These are phyloP conservation scores for Chlorella sorokiniana DNA, from an alignment of 139 green algal species.

Conservation along the genomic window DNA sequence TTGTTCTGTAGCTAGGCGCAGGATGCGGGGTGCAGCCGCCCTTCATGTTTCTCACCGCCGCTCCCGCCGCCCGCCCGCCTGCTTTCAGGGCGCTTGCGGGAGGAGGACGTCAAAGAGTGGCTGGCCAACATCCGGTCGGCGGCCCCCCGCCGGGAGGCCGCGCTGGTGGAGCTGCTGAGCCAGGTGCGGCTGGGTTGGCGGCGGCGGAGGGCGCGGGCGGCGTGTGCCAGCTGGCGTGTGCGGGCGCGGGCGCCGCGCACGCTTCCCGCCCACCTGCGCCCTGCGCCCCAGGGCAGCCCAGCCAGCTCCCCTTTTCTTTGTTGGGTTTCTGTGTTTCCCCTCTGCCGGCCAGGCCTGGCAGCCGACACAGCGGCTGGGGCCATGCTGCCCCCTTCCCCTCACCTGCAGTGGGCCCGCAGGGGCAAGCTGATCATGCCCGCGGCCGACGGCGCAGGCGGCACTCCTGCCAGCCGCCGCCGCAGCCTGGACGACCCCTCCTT, in stretches of 20 bases:
- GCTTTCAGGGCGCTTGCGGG: conserved; percentile 59
- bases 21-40: no score
- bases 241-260: no score
- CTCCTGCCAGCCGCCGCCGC: background rate
- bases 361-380: no score
- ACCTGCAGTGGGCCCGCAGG: conserved; percentile 71
- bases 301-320: background rate
- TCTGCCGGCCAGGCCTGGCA: background rate
- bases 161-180: conserved; percentile 84
- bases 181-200: conserved; percentile 1
- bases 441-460: background rate
- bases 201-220: no score
- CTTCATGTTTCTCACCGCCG: background rate
- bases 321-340: background rate
- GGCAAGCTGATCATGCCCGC: conserved; percentile 38
- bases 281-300: no score
- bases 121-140: conserved; percentile 76
- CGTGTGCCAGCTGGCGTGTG: background rate
- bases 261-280: no score
- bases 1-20: no score
- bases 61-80: background rate
- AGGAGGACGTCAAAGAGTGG: conserved; percentile 70
- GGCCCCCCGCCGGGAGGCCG: conserved; percentile 54
- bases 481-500: conserved; percentile 45
- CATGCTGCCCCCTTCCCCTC: background rate